These are phyloP conservation scores for Terfezia boudieri DNA, from an alignment of 495 filamentous ascomycete species.

Conservation along the genomic window DNA sequence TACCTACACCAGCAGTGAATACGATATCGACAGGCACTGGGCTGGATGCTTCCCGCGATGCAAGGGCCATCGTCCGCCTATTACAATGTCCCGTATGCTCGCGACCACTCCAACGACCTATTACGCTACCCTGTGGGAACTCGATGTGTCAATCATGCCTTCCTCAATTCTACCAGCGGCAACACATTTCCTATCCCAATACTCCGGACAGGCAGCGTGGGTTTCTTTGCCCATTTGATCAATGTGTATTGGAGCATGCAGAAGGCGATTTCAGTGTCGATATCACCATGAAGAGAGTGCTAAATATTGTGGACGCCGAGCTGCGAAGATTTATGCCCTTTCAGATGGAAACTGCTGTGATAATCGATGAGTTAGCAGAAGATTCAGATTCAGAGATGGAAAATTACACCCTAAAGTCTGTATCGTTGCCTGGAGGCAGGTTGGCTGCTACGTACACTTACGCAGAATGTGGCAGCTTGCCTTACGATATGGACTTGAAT, in stretches of 20 bases:
- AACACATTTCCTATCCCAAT: slow-evolving; percentile 53
- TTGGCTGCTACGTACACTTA: slow-evolving; percentile 37
- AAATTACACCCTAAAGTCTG: slow-evolving; percentile 13
- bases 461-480: slow-evolving; percentile 31
- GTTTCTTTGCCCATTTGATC: slow-evolving; percentile 46
- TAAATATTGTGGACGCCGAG: slow-evolving; percentile 20
- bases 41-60: slow-evolving; percentile 26
- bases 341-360: slow-evolving; percentile 24
- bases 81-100: slow-evolving; percentile 60
- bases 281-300: slow-evolving; percentile 38
- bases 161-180: slow-evolving; percentile 36
- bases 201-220: slow-evolving; percentile 38
- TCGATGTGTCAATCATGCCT: slow-evolving; percentile 55
- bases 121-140: slow-evolving; percentile 66
- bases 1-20: not conserved
- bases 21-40: slow-evolving; percentile 6
- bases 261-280: slow-evolving; percentile 52
- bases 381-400: slow-evolving; percentile 16
- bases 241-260: slow-evolving; percentile 50
- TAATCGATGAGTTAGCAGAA: slow-evolving; percentile 23
- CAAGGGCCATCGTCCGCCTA: slow-evolving; percentile 39
- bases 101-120: slow-evolving; percentile 38
- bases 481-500: slow-evolving; percentile 21
- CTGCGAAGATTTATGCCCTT: slow-evolving; percentile 20
- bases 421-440: slow-evolving; percentile 28